A percentile compares a stretch with the other conserved stretches of the same genome.
These are phyloP conservation scores for Verbena officinalis DNA, from an alignment of 257 asterid species.

Conservation along the genomic window DNA sequence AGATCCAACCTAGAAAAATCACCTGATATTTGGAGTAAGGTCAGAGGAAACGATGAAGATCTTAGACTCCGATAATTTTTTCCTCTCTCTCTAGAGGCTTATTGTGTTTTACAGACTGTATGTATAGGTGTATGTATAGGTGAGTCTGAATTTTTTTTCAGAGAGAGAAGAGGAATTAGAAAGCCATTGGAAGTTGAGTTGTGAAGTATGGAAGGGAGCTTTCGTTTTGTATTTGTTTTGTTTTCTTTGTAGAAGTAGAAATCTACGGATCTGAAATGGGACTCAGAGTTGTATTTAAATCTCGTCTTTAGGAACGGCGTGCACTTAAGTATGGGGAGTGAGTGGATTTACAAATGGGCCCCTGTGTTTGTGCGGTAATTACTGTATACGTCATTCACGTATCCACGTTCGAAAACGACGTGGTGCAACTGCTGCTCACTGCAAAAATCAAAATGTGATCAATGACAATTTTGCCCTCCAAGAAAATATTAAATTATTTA, in stretches of 20 bases:
- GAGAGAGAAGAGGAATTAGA: conserved; percentile 21
- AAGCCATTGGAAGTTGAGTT: conserved; percentile 20
- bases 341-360: conserved; percentile 14
- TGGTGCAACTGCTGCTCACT: no score
- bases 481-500: background rate
- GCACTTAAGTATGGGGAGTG: conserved; percentile 4
- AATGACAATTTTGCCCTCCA: conserved; percentile 18
- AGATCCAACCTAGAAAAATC: conserved; percentile 4
- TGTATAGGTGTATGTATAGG: background rate
- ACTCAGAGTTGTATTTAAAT: conserved; percentile 46
- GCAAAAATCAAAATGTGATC: no score
- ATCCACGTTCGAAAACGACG: background rate
- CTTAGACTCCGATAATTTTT: background rate
- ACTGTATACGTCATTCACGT: background rate
- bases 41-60: conserved; percentile 23
- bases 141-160: background rate
- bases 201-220: conserved; percentile 7
- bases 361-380: conserved; percentile 13
- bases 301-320: conserved; percentile 42
- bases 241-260: conserved; percentile 23
- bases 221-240: conserved; percentile 17
- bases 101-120: background rate
- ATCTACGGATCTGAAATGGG: conserved; percentile 52
- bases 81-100: conserved; percentile 16
- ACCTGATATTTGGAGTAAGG: conserved; percentile 34